phyloP scores from a whole-genome alignment of 73 alveolate genomes.

The Tetrahymena elliotti region DNA sequence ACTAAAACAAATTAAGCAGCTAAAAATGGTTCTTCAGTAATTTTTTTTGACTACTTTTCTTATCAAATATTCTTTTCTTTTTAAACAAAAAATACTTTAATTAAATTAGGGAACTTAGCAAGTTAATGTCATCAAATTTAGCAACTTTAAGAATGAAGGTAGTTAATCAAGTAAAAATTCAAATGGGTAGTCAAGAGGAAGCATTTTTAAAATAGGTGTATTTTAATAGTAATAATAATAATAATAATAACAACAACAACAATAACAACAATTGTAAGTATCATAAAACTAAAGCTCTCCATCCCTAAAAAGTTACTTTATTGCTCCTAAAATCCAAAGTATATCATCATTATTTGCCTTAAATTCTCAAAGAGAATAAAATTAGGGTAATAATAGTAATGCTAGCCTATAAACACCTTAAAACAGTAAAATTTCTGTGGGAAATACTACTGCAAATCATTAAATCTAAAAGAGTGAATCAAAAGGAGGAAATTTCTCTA shows the following conservation, averaged over 20 bases:
- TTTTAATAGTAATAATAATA: background rate
- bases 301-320: background rate
- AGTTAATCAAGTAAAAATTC: background rate
- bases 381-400: background rate
- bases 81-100: background rate
- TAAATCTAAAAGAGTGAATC: background rate
- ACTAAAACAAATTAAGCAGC: background rate
- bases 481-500: background rate
- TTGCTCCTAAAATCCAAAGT: background rate
- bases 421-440: background rate
- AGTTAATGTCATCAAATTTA: background rate
- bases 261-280: too few species aligned
- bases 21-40: background rate
- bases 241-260: too few species aligned
- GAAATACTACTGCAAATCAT: background rate
- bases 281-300: background rate
- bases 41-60: too few species aligned
- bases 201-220: background rate
- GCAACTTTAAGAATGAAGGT: background rate
- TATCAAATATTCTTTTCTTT: background rate
- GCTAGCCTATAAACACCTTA: background rate
- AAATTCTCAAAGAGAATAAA: background rate
- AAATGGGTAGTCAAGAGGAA: background rate
- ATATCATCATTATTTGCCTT: background rate
- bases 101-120: background rate